phyloP scores from a whole-genome alignment of 2,329 filamentous ascomycete genomes.

The Trichoderma lentiforme region DNA sequence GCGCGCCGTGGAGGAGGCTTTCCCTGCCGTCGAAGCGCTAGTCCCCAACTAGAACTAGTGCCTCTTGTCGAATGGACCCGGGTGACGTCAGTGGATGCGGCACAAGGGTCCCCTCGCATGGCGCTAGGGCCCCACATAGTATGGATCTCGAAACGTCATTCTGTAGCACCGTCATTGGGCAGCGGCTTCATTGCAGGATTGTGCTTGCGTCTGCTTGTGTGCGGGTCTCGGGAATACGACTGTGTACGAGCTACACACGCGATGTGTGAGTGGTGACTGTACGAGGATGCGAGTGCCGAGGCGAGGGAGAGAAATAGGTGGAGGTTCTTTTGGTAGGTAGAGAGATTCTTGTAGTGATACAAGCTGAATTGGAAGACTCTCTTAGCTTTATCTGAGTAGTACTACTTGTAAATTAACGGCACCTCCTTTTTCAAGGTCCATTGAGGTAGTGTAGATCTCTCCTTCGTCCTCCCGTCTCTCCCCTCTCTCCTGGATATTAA shows the following conservation, averaged over 20 bases:
- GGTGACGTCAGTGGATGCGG: constrained; percentile 19
- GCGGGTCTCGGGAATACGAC: not conserved
- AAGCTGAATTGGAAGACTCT: not conserved
- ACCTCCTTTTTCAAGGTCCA: not conserved
- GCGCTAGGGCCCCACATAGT: not conserved
- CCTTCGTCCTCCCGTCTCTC: not conserved
- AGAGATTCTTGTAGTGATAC: not conserved
- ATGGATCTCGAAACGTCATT: constrained; percentile 15
- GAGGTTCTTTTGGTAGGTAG: not conserved
- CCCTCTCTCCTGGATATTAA: not conserved
- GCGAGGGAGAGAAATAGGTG: not conserved
- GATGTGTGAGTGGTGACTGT: not conserved
- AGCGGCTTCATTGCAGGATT: constrained; percentile 9
- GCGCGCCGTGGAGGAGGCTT: not conserved
- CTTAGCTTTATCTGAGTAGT: not conserved
- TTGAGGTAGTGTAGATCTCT: not conserved
- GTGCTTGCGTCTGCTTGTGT: not conserved
- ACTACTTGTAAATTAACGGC: not conserved
- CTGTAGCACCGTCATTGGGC: constrained; percentile 5
- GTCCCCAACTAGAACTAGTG: not conserved
- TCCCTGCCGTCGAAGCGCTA: not conserved
- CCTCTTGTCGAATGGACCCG: not conserved
- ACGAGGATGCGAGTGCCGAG: not conserved
- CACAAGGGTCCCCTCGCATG: constrained; percentile 11
- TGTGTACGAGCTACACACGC: not conserved